Conservation (phyloP, 345 rosid species). For the Clarkia xantiana region DNA sequence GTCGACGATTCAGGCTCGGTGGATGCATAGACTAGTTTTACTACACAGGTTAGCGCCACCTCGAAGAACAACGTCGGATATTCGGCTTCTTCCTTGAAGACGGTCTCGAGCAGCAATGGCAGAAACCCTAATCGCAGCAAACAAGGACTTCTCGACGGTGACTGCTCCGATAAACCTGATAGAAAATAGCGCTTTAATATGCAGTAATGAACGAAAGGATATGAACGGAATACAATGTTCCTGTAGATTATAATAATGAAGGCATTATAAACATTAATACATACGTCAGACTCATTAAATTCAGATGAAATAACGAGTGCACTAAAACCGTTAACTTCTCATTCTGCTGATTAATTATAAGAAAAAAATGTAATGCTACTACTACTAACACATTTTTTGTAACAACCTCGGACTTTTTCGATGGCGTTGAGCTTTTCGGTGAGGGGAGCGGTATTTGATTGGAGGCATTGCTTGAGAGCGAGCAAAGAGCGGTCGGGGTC, state of each 20-base stretch:
- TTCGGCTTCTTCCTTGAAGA: constrained; percentile 21
- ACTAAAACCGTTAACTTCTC: no score
- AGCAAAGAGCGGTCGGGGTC: constrained; percentile 13
- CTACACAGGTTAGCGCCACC: constrained; percentile 20
- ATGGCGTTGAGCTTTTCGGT: constrained; percentile 20
- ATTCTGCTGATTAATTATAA: no score
- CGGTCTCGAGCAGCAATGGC: constrained; percentile 24
- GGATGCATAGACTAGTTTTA: constrained; percentile 16
- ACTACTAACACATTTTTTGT: constrained; percentile 19
- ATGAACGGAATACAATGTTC: no score
- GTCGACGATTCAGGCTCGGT: constrained; percentile 12
- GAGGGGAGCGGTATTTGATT: constrained; percentile 17
- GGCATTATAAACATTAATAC: no score
- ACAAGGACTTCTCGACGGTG: constrained; percentile 8
- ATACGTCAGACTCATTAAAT: no score
- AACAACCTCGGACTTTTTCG: constrained; percentile 11
- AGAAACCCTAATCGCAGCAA: constrained; percentile 31
- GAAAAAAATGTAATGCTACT: no score
- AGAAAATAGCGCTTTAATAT: no score
- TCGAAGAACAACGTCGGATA: constrained; percentile 16
- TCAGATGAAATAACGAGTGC: no score
- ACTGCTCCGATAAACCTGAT: no score
- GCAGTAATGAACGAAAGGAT: no score
- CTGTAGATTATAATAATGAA: no score
- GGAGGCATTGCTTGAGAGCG: constrained; percentile 24